Conservation (phyloP, 345 rosid genomes). For the Populus tremula region DNA sequence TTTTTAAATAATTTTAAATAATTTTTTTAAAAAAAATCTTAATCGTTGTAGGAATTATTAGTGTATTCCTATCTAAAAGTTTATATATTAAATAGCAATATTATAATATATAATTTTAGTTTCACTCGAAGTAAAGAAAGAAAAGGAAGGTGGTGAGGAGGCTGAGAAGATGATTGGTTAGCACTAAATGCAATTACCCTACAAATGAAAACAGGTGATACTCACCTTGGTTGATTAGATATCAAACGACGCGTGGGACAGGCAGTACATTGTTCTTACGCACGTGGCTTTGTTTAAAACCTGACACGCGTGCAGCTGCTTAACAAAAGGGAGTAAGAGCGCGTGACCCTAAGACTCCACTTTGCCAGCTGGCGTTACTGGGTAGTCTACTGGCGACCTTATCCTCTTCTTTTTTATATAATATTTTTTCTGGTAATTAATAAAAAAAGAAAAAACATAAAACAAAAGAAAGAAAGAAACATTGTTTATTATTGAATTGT, state of each 20-base stretch:
- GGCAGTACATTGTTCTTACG: background rate
- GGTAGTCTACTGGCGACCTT: constrained; percentile 56
- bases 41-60: too few relatives aligned
- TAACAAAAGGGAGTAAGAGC: constrained; percentile 21
- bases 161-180: background rate
- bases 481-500: background rate
- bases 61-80: too few relatives aligned
- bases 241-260: constrained; percentile 6
- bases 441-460: background rate
- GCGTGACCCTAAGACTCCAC: constrained; percentile 32
- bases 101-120: too few relatives aligned
- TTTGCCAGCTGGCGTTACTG: constrained; percentile 60
- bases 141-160: background rate
- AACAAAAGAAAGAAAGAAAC: background rate
- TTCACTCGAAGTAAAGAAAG: background rate
- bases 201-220: constrained; percentile 14
- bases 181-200: background rate
- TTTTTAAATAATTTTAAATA: too few relatives aligned
- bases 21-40: too few relatives aligned
- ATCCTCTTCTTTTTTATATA: constrained; percentile 44
- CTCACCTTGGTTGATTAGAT: background rate
- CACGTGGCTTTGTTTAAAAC: background rate
- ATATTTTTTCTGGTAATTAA: background rate
- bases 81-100: too few relatives aligned
- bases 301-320: constrained; percentile 19